Evolutionary conservation across 1,139 yeast genomes (phyloP).

Genomic region (Pichia sp.): DNA sequence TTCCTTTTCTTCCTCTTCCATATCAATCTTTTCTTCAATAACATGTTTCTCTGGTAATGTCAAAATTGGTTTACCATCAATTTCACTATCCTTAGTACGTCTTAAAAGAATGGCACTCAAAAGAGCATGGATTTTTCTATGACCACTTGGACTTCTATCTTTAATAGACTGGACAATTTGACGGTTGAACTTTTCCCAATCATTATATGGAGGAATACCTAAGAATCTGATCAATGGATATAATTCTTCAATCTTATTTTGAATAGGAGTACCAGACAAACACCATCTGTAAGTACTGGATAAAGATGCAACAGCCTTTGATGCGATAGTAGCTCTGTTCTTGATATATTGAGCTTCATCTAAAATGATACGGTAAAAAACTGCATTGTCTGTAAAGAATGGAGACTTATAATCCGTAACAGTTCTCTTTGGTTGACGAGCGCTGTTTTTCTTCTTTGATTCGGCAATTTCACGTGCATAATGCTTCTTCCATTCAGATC

Average conservation of each 20-base stretch:
- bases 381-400: slow-evolving; percentile 54
- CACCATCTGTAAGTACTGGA: slow-evolving; percentile 66
- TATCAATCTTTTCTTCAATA: slow-evolving; percentile 44
- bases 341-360: slow-evolving; percentile 95
- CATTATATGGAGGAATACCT: slow-evolving; percentile 62
- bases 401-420: slow-evolving; percentile 54
- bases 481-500: slow-evolving; percentile 69
- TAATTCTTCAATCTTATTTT: slow-evolving; percentile 78
- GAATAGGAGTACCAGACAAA: slow-evolving; percentile 94
- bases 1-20: slow-evolving; percentile 50
- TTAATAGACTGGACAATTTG: slow-evolving; percentile 63
- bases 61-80: slow-evolving; percentile 80
- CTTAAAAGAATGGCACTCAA: slow-evolving; percentile 76
- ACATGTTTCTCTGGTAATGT: slow-evolving; percentile 66
- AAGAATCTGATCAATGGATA: slow-evolving; percentile 76
- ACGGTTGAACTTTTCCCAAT: slow-evolving; percentile 53
- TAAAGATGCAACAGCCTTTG: slow-evolving; percentile 64
- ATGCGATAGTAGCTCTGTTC: slow-evolving; percentile 64
- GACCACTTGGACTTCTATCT: slow-evolving; percentile 35
- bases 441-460: slow-evolving; percentile 28
- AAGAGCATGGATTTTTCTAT: slow-evolving; percentile 48
- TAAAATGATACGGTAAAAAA: slow-evolving; percentile 66
- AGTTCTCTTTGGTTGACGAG: slow-evolving; percentile 33
- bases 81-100: slow-evolving; percentile 68
- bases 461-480: slow-evolving; percentile 39